Base-by-base conservation (phyloP, 345 rosid genomes). In the Linum tenue region DNA sequence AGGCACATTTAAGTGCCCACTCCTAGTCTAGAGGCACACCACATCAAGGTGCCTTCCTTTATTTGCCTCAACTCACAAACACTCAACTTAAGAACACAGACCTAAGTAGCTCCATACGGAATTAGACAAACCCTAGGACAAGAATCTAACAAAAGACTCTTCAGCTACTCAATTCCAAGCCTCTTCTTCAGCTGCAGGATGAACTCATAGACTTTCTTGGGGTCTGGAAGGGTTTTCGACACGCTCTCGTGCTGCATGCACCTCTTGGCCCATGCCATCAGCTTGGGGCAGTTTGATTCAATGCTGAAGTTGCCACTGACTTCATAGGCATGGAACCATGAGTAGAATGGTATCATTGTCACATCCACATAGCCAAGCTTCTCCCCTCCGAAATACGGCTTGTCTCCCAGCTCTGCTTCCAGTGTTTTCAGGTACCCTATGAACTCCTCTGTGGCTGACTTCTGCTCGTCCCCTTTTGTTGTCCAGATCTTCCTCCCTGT, bases 361-460 rank as follows among this genome's bases (percentile, higher is more conserved):
- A 70, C 22, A 60, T 70, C 74, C 15, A 70, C 61, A 51, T 39
- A 65, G 3, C 74, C 74, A 31, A 65, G 39, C 35, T 17, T n/a
- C 3, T 65, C 74, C 12, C 62, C 69, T 31, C 69, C 63, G 15
- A 57, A 66, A 39, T 56, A 66, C 0, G 62, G 55, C 35, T 66
- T 66, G 5, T 35, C 36, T 3, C 69, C 69, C 0, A 66, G 62
- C 6, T 66, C 56, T 57, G 60, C 69, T 60, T 70, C 69, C 56
- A 70, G 3, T 3, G 43, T 53, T 17, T 60, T 56, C 11, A 70
- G 51, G 61, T 36, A 5, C 5, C 65, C 60, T 15, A 65, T 53
- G 11, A 70, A 17, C 9, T 65, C 39, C 60, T 70, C 37, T 7
- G 16, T 5, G 37, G 65, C 48, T 60, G 60, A 31, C n/a, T 40